A percentile compares a stretch with the other conserved stretches of the same genome.
These are phyloP conservation scores for Arthroderma sp. DNA, from an alignment of 2,329 filamentous ascomycete genomes.

Conservation along the genomic window DNA sequence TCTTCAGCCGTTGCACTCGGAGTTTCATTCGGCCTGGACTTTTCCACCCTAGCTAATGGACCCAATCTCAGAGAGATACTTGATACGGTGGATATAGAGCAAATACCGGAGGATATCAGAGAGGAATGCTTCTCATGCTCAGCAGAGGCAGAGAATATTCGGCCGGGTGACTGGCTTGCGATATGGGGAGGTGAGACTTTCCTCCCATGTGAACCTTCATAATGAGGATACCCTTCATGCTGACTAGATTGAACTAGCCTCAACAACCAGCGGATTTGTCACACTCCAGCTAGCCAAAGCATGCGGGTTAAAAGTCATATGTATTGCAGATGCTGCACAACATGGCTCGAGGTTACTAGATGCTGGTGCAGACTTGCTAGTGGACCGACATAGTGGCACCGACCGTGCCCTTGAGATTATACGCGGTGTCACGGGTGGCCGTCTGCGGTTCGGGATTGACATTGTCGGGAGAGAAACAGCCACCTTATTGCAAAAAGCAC, in stretches of 20 bases:
- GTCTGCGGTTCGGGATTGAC: constrained; percentile 55
- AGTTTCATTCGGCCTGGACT: constrained; percentile 57
- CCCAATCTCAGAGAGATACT: constrained; percentile 47
- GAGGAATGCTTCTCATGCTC: constrained; percentile 50
- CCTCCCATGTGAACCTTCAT: not conserved
- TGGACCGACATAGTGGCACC: constrained; percentile 51
- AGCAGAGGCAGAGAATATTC: constrained; percentile 38
- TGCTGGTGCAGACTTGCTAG: constrained; percentile 47
- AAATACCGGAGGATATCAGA: constrained; percentile 48
- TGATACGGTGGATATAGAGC: constrained; percentile 30
- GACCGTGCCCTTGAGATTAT: constrained; percentile 54
- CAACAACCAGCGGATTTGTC: constrained; percentile 56
- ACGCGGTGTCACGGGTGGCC: constrained; percentile 41
- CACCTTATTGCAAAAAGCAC: constrained; percentile 29
- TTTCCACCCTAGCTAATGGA: constrained; percentile 35
- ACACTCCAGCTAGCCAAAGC: constrained; percentile 55
- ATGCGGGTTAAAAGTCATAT: constrained; percentile 50
- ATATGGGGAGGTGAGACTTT: constrained; percentile 53
- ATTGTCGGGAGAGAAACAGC: constrained; percentile 54
- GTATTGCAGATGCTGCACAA: constrained; percentile 52
- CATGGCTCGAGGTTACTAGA: constrained; percentile 48
- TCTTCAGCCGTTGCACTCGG: constrained; percentile 54
- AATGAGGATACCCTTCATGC: not conserved
- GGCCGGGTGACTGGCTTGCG: constrained; percentile 53
- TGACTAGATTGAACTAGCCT: constrained; percentile 29